phyloP scores from a whole-genome alignment of 2,329 filamentous ascomycete genomes.

The Sporothrix protearum region DNA sequence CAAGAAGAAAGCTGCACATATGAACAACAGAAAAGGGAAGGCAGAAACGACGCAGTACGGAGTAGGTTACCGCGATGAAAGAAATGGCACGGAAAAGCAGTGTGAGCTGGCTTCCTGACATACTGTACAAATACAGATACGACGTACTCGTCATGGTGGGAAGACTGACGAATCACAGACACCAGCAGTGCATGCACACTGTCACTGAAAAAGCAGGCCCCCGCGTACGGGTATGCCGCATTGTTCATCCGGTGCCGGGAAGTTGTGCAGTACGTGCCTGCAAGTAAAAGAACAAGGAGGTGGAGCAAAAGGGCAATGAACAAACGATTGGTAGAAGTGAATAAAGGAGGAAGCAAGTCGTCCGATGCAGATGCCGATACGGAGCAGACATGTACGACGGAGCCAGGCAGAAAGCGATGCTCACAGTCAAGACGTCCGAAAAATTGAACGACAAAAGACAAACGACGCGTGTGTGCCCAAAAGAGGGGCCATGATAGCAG shows the following conservation, averaged over 20 bases:
- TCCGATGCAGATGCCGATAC: conserved; percentile 1
- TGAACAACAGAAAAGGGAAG: neutral
- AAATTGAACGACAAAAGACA: no score
- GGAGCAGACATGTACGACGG: neutral
- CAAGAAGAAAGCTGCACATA: neutral
- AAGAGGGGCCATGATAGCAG: neutral
- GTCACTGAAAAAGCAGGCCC: neutral
- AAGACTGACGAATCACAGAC: neutral
- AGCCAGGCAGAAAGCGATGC: neutral
- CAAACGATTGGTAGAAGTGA: neutral
- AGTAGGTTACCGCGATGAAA: neutral
- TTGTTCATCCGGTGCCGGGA: neutral
- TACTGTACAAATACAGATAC: no score
- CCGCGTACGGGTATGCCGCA: neutral
- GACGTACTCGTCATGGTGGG: neutral
- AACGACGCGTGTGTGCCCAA: conserved; percentile 4
- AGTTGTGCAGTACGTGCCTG: neutral
- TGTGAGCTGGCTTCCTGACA: neutral
- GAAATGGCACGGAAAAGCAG: neutral
- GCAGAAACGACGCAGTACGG: neutral
- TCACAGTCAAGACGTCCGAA: neutral
- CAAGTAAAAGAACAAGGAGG: neutral
- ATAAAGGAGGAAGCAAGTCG: neutral
- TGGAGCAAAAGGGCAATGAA: no score
- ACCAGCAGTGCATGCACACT: neutral